Base-by-base conservation (phyloP, 148 eudicot species). In the Salicornia ramosissima region DNA sequence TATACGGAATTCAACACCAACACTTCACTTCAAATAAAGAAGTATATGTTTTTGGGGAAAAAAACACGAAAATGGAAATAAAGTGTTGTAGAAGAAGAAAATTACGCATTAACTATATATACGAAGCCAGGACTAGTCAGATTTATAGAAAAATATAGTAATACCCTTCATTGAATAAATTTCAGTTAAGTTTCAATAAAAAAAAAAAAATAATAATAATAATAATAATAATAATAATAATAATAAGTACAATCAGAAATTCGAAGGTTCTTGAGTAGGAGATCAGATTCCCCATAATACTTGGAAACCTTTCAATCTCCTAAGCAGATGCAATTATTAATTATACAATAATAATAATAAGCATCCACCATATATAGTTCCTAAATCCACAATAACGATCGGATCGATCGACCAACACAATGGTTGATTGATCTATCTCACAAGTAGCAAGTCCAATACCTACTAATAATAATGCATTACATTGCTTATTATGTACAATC, bases 401-500 rank as follows among this genome's bases (percentile, higher is more conserved):
- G n/a, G n/a, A n/a, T n/a, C n/a, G n/a, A n/a, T n/a, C n/a, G n/a
- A n/a, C n/a, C 64, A 55, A 63, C 45, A 18, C 61, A 59, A 45
- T 18, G 22, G 65, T 53, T 75, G 62, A 51, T 19, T n/a, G n/a
- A n/a, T 61, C 26, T 60, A 66, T 46, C 72, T 36, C 67, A 71
- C 55, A 65, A 64, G 43, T 72, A 16, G 43, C 64, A 16, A 62
- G 51, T 72, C 55, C 58, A 67, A 21, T 42, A n/a, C 70, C 49
- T 40, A 50, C 3, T 71, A 71, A 28, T 66, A 73, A 72, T 70
- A 64, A 70, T 47, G 72, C 80, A 64, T 65, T 45, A 56, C 67
- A 69, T 45, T 42, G 31, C 64, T 74, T 78, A 74, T 76, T 70
- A 84, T 82, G 77, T 86, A 80, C 86, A 84, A 12, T 60, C 76